Evolutionary conservation across 192 early-diverging fungal species (phyloP), one percentile per base, ranked within the genome.

Genomic region (Coemansia sp.): DNA sequence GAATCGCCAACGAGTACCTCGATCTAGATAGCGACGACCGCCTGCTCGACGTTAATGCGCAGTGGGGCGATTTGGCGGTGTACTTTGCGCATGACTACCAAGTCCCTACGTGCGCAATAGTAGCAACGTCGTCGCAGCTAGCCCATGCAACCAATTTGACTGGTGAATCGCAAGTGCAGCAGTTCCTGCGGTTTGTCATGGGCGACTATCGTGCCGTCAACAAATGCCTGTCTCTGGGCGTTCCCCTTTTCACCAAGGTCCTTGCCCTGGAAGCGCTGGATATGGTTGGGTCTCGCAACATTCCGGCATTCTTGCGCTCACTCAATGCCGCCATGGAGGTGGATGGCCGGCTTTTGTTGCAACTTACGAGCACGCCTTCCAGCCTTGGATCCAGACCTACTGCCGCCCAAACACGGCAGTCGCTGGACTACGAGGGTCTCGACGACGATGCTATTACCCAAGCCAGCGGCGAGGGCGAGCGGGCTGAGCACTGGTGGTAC

Each of bases 401-500:
- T 35, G 50, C 1, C 7, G 33, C 37, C 3, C 45, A 13, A 12
- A 1, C 33, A 12, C 18, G 9, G 33, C 11, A 38, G 20, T 11
- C 39, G 8, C 34, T 28, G 21, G 42, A 26, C 2, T 38, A 25
- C 11, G 50, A 42, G 8, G 50, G n/a, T 7, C 38, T 23, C 5
- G 13, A n/a, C 11, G 26, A 38, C 13, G 45, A 16, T 16, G 64
- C 31, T n/a, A 39, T 12, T 16, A 43, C 25, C 12, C 28, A 48
- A 7, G 11, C 39, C 1, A 41, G 56, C 8, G 67, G 70, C 10
- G 69, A 69, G 4, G 73, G 75, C 26, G 70, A 73, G 62, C 68
- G 67, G 70, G 74, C 79, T 0, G 79, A 83, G 65, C 68, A 69
- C 60, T 79, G 76, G 73, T 78, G 77, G 73, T 83, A 83, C 73